Base-by-base conservation (phyloP, 192 early-diverging fungal genomes). In the Allomyces macrogynus region DNA sequence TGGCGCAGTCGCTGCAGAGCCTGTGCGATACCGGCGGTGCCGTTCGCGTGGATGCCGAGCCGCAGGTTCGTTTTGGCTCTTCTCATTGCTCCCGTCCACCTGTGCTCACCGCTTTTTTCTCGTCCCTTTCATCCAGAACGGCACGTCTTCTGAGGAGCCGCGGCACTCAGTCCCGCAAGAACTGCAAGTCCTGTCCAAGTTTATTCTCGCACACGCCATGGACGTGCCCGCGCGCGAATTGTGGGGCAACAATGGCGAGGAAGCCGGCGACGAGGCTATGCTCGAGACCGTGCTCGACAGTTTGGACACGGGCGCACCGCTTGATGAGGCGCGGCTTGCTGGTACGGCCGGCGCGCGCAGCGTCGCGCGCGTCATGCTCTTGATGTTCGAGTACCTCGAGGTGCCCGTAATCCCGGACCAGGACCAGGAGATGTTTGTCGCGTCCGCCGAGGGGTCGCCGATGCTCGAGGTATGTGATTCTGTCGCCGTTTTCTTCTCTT, bases 1-100 rank as follows among this genome's bases (percentile, higher is more conserved):
- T 88, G 72, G 90, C 89, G 4, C 80, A 78, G 68, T 76, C 72
- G 0, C 65, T 96, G 27, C 85, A 86, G 24, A 72, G 81, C 20
- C 72, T 96, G 18, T 57, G 49, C 20, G 49, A n/a, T 14, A n/a
- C 20, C 49, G 32, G 32, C 3, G 32, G 32, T 40, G 32, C 32
- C 7, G 32, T 40, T 40, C 32, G 32, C 32, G 32, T 40, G 7
- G 32, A 40, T 40, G 32, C 32, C 32, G 32, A 40, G 32, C 32
- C 32, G 3, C 32, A 40, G 32, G 32, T 40, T 8, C 32, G 32
- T 40, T 40, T 40, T 7, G 32, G 32, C 8, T 40, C 32, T 40
- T 7, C 32, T 7, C 32, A 40, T 7, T 40, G 32, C 32, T 40
- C 8, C 32, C 32, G 8, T 7, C 32, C 5, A 5, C n/a, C n/a